Evolutionary conservation across 2,329 filamentous ascomycete genomes (phyloP), one percentile per base, ranked within the genome.

Genomic region (Knoxdaviesia proteae): DNA sequence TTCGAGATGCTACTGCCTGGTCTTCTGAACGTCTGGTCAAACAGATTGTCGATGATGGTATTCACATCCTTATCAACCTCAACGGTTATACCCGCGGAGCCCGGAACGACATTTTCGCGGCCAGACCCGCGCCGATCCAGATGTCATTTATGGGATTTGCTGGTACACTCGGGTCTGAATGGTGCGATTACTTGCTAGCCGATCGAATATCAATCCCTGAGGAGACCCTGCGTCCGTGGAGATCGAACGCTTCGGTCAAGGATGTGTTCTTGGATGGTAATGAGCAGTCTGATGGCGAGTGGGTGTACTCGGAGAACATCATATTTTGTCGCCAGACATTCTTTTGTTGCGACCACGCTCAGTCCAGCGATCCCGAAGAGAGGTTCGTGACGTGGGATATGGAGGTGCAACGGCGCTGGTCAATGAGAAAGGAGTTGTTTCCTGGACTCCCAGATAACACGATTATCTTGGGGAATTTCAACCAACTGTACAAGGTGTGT

Each of bases 121-220:
- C 90, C 29, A 76, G 92, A 31, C 84, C 90, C 10, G 86, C 87
- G 2, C 90, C 90, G 0, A 84, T 98, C 38, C 90, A 98, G 50
- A 98, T 98, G 90, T 94, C 90, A 0, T 98, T 98, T 54, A 98
- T 98, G 90, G 90, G 90, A 0, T 98, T 98, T 56, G 90, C 90
- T 0, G 90, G 90, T 7, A 94, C 88, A 0, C 64, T 98, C 1
- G 90, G 90, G 5, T 90, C 90, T 3, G 90, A 98, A 56, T 98
- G 90, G 90, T 98, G 90, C 51, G 90, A 98, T 56, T 98, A 98
- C 54, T 77, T 98, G 10, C 71, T 96, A 31, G 87, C 90, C 4
- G 90, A 98, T 53, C 68, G 80, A 41, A 88, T 80, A 1, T 86
- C 90, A 0, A 79, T 98, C 42, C 90, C 90, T 1, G 70, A 69